Conservation (phyloP, 306 rosid species). For the Albizia julibrissin region DNA sequence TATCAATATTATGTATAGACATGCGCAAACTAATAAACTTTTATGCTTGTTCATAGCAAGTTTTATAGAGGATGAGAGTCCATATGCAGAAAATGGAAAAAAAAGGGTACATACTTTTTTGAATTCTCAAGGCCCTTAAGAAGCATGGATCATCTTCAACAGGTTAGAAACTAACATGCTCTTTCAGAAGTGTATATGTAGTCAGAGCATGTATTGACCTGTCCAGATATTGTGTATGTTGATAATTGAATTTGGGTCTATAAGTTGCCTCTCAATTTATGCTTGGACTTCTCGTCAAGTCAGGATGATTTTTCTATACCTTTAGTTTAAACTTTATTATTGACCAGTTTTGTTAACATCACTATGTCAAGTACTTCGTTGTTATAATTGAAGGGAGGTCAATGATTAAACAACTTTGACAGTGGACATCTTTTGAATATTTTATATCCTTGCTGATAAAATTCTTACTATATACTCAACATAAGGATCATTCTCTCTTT, state of each 20-base stretch:
- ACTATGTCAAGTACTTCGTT: not conserved
- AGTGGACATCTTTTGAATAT: conserved; percentile 15
- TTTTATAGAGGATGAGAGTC: conserved; percentile 81
- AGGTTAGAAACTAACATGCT: conserved; percentile 57
- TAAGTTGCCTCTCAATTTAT: conserved; percentile 26
- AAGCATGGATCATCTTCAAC: conserved; percentile 93
- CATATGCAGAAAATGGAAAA: conserved; percentile 70
- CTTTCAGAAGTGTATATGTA: conserved; percentile 31
- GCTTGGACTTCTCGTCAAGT: conserved; percentile 16
- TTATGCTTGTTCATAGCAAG: conserved; percentile 48
- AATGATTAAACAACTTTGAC: not conserved
- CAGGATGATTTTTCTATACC: not conserved
- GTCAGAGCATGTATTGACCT: conserved; percentile 18
- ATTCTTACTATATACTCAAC: not conserved
- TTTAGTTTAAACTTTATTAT: conserved; percentile 1
- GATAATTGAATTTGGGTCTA: conserved; percentile 13
- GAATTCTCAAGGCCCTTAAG: conserved; percentile 96
- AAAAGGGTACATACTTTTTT: conserved; percentile 77
- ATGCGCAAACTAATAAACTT: conserved; percentile 10
- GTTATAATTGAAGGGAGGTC: conserved; percentile 20
- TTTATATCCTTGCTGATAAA: conserved; percentile 7
- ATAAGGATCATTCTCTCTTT: not conserved
- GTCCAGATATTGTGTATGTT: not conserved
- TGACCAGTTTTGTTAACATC: conserved; percentile 17
- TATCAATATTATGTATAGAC: conserved; percentile 25